A percentile compares a stretch with the other conserved stretches of the same genome.
Conservation (phyloP, 805 yeast species). For the Lachancea nothofagi region DNA sequence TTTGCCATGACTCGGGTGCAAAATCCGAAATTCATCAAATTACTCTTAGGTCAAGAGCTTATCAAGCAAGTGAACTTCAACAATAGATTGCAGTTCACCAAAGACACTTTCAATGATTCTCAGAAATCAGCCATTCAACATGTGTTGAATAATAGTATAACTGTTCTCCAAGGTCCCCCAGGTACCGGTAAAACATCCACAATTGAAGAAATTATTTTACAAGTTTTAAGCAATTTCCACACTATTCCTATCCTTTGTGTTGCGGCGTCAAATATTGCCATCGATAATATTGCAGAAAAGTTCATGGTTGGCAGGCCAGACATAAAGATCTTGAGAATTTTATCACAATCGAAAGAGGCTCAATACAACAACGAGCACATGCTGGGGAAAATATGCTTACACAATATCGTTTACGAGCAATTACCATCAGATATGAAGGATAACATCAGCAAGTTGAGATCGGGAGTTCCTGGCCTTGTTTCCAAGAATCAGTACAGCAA, state of each 20-base stretch:
- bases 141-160: slow-evolving; percentile 45
- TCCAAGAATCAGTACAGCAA: slow-evolving; percentile 47
- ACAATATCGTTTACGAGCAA: slow-evolving; percentile 49
- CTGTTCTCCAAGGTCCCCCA: slow-evolving; percentile 72
- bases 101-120: slow-evolving; percentile 49
- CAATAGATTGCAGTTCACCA: slow-evolving; percentile 46
- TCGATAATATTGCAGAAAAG: slow-evolving; percentile 71
- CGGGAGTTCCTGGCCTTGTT: slow-evolving; percentile 37
- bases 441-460: slow-evolving; percentile 39
- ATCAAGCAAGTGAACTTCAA: slow-evolving; percentile 52
- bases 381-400: slow-evolving; percentile 55
- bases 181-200: slow-evolving; percentile 80
- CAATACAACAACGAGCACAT: slow-evolving; percentile 57
- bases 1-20: slow-evolving; percentile 59
- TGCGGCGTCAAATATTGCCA: slow-evolving; percentile 72
- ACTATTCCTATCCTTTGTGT: slow-evolving; percentile 64
- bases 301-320: slow-evolving; percentile 45
- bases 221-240: slow-evolving; percentile 48
- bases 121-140: slow-evolving; percentile 53
- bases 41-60: slow-evolving; percentile 51
- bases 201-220: slow-evolving; percentile 54
- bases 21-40: slow-evolving; percentile 45
- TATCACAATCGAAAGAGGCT: slow-evolving; percentile 53
- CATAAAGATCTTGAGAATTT: slow-evolving; percentile 49
- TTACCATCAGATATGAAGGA: slow-evolving; percentile 43